Base-by-base conservation (phyloP, 768 basidiomycete genomes). In the Mycena polygramma region DNA sequence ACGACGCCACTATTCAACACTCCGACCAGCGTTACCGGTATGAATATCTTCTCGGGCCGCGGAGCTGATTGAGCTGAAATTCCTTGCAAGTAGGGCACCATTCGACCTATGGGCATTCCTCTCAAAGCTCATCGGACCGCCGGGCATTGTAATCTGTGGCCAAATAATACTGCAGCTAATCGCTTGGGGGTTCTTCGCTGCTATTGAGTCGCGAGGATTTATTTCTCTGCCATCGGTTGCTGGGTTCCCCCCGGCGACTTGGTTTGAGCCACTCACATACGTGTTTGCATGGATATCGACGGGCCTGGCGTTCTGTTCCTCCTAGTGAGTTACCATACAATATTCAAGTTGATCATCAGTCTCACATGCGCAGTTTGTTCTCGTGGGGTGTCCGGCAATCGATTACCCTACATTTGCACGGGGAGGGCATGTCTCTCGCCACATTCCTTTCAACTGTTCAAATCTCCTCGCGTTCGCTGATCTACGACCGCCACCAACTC, bases 391-490 rank as follows among this genome's bases (percentile, higher is more conserved):
- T 57, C 15, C n/a, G 39, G 2, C n/a, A 24, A 26, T n/a, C 39
- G 22, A 41, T 43, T 57, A 35, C 57, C 0, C 57, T 57, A 13
- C 57, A 26, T 24, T 39, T 57, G 20, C 57, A 57, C 8, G 39
- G 39, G 8, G 41, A 57, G 2, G 39, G 57, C 39, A 57, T 57
- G 57, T 41, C 39, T 35, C 13, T 57, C 6, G 39, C n/a, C 7
- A 10, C 20, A 14, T 57, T 57, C 13, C 13, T 57, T 0, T 35
- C 41, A 22, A 24, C 7, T 14, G 22, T 43, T 22, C 22, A 57
- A 22, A 57, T 57, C 8, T 57, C 57, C 39, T 41, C 57, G n/a
- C 57, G 57, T 4, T 57, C 57, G 11, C n/a, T 57, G 1, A 43
- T 57, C 13, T n/a, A 7, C 15, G 39, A 57, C n/a, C 39, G 13